Evolutionary conservation across 2,329 filamentous ascomycete species (phyloP).

Genomic region (Beauveria australis): DNA sequence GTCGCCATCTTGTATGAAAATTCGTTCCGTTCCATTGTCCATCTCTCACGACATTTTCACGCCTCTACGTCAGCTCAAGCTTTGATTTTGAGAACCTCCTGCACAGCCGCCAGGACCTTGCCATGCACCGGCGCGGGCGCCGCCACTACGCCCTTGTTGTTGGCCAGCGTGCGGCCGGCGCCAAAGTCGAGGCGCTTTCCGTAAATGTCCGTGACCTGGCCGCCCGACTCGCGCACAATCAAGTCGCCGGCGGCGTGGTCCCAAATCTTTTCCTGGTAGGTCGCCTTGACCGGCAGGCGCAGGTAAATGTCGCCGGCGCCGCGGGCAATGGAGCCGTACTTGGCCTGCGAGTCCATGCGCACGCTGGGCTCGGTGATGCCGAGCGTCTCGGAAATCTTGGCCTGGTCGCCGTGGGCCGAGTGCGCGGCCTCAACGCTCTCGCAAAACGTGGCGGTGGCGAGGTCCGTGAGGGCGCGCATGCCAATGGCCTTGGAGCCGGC

Average conservation of each 20-base stretch:
- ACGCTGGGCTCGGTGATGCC: slow-evolving; percentile 87
- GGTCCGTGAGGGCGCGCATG: slow-evolving; percentile 70
- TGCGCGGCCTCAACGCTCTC: slow-evolving; percentile 93
- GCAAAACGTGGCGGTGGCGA: slow-evolving; percentile 82
- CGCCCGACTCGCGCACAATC: slow-evolving; percentile 89
- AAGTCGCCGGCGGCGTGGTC: slow-evolving; percentile 94
- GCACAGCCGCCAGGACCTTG: slow-evolving; percentile 72
- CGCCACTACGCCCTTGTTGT: slow-evolving; percentile 91
- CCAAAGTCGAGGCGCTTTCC: slow-evolving; percentile 83
- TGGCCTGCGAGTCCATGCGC: slow-evolving; percentile 95
- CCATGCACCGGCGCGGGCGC: slow-evolving; percentile 69
- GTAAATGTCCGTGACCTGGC: slow-evolving; percentile 79
- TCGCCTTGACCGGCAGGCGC: slow-evolving; percentile 72
- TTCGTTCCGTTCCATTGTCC: not conserved
- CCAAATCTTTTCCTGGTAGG: slow-evolving; percentile 99
- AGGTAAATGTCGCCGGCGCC: slow-evolving; percentile 94
- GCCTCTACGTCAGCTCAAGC: not conserved
- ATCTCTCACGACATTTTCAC: not conserved
- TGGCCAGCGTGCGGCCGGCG: slow-evolving; percentile 72
- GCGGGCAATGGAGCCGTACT: slow-evolving; percentile 91
- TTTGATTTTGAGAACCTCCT: slow-evolving; percentile 56
- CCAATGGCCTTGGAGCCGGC: slow-evolving; percentile 53
- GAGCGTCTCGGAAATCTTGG: slow-evolving; percentile 67
- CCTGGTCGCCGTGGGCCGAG: slow-evolving; percentile 82
- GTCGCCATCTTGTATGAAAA: not conserved